A percentile compares a stretch with the other conserved stretches of the same genome.
Conservation (phyloP, 2,329 filamentous ascomycete genomes). For the Monosporascus sp. region DNA sequence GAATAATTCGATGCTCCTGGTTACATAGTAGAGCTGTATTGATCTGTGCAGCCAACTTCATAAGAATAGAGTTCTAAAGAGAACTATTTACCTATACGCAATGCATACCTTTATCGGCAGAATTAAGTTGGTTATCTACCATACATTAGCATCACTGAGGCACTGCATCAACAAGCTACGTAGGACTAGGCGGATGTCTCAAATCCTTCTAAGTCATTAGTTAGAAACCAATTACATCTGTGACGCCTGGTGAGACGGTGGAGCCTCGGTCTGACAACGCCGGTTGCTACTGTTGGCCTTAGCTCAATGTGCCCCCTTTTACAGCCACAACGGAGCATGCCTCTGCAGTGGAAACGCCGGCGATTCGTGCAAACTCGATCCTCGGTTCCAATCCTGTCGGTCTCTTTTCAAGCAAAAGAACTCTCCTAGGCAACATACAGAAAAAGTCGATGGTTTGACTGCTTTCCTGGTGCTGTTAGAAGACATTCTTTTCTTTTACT, state of each 20-base stretch:
- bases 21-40: background rate
- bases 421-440: background rate
- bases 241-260: background rate
- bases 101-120: too few relatives aligned
- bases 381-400: background rate
- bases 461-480: slow-evolving; percentile 5
- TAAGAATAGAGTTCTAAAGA: background rate
- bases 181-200: too few relatives aligned
- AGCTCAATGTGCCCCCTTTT: background rate
- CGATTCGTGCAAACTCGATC: background rate
- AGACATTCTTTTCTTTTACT: slow-evolving; percentile 10
- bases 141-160: too few relatives aligned
- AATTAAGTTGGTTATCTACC: too few relatives aligned
- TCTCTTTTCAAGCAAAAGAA: background rate
- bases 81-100: background rate
- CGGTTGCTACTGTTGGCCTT: background rate
- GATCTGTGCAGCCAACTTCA: background rate
- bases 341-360: background rate
- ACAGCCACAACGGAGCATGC: background rate
- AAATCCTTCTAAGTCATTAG: too few relatives aligned
- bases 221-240: background rate
- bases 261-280: background rate
- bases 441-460: background rate
- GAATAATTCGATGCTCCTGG: too few relatives aligned
- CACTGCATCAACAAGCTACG: too few relatives aligned